Base-by-base conservation (phyloP, 2,329 filamentous ascomycete species). In the Ceratocystis cacaofunesta region DNA sequence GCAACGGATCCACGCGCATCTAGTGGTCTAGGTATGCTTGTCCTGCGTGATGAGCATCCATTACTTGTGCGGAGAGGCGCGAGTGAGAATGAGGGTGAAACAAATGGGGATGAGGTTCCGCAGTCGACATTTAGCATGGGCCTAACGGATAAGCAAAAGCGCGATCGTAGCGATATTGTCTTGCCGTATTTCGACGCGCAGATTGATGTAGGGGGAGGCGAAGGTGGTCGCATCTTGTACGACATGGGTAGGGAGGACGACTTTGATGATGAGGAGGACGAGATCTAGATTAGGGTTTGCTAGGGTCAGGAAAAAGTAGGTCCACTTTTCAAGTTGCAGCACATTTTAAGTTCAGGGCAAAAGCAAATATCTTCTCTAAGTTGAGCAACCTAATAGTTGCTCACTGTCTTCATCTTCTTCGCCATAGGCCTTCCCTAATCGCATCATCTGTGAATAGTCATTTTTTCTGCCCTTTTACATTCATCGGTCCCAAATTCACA, bases 131-230 rank as follows among this genome's bases (percentile, higher is more conserved):
- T 99, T 73, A 87, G 88, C 69, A 76, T 99, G 3, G 86, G 87
- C 0, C 77, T 99, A 67, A 97, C 92, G 19, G 92, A 96, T 67
- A 91, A 94, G 77, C 94, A 99, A 77, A 83, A 88, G 70, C 80
- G 82, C 69, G 92, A 95, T 62, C 79, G 94, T 30, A 92, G 96
- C 71, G 89, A 88, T 0, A 89, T 99, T 7, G 89, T 97, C 50
- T 74, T 97, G 74, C 94, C 94, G 17, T 97, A 99, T 74, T 96
- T 95, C 75, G 94, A 99, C 78, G 94, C 94, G 28, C 94, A 99
- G 80, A 89, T 85, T 64, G 87, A 87, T 61, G 82, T 85, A 63
- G 87, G 85, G 0, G 82, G 84, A 0, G 92, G 92, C 0, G 90
- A 95, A 71, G 92, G 94, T 3, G 94, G 94, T 0, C 82, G 92